A percentile compares a stretch with the other conserved stretches of the same genome.
Evolutionary conservation across 2,329 filamentous ascomycete genomes (phyloP).

Genomic region (Ascocoryne sarcoides): DNA sequence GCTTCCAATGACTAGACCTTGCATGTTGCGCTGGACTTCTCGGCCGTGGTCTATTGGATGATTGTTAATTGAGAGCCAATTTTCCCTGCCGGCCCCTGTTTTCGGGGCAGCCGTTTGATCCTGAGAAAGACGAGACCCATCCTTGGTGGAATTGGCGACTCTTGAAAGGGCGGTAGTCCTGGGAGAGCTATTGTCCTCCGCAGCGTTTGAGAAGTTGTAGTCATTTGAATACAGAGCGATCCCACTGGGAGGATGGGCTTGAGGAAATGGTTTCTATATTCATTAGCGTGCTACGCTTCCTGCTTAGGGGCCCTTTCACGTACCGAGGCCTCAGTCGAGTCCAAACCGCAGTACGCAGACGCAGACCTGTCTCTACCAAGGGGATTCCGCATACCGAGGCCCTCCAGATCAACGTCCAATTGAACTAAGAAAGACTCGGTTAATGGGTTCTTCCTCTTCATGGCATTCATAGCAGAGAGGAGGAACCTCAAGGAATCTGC

Average conservation of each 20-base stretch:
- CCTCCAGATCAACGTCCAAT: slow-evolving; percentile 82
- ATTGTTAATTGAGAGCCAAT: slow-evolving; percentile 14
- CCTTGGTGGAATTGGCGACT: too few relatives aligned
- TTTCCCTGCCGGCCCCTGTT: too few relatives aligned
- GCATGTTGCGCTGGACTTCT: slow-evolving; percentile 16
- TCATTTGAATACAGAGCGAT: too few relatives aligned
- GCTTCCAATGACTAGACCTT: slow-evolving; percentile 15
- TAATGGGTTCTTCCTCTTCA: slow-evolving; percentile 81
- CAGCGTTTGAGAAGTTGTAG: slow-evolving; percentile 12
- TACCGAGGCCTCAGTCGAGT: slow-evolving; percentile 26
- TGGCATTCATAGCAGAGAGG: slow-evolving; percentile 77
- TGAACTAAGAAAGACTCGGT: slow-evolving; percentile 94
- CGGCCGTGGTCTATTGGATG: slow-evolving; percentile 6
- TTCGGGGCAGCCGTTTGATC: too few relatives aligned
- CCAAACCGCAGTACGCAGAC: slow-evolving; percentile 35
- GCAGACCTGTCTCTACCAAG: too few relatives aligned
- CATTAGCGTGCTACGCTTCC: too few relatives aligned
- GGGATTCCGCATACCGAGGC: slow-evolving; percentile 48
- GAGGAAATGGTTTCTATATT: too few relatives aligned
- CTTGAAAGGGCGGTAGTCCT: too few relatives aligned
- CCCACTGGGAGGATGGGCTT: not conserved
- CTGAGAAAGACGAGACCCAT: too few relatives aligned
- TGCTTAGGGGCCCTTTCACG: slow-evolving; percentile 13
- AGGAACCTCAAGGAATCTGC: slow-evolving; percentile 82
- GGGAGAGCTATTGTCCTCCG: slow-evolving; percentile 4